These are phyloP conservation scores for Lentinus brumalis DNA, from an alignment of 768 basidiomycete species.

Conservation along the genomic window DNA sequence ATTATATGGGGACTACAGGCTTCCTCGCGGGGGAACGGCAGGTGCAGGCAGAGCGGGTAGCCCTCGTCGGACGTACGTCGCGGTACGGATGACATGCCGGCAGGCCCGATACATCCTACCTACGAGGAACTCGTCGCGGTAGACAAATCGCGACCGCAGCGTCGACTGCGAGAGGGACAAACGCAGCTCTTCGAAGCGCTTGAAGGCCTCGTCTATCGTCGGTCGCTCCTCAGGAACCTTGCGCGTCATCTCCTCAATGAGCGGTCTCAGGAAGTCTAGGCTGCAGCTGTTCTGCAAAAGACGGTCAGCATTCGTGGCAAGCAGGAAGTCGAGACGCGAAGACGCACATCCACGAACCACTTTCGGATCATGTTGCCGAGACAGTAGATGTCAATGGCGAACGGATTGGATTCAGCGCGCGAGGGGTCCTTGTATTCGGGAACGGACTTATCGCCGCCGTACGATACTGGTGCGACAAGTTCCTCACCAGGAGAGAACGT, in stretches of 20 bases:
- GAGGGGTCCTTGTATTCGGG: constrained; percentile 20
- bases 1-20: too few relatives aligned
- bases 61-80: too few relatives aligned
- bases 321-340: too few relatives aligned
- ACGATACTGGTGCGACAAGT: not conserved
- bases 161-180: not conserved
- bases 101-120: not conserved
- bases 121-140: not conserved
- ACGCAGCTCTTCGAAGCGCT: not conserved
- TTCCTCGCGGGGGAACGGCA: not conserved
- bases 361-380: constrained; percentile 23
- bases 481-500: constrained; percentile 9
- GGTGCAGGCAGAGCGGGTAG: too few relatives aligned
- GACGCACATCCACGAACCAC: constrained; percentile 16
- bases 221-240: constrained; percentile 30
- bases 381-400: constrained; percentile 26
- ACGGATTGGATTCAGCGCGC: constrained; percentile 13
- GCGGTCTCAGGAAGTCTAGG: constrained; percentile 21
- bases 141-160: not conserved
- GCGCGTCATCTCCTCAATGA: constrained; percentile 27
- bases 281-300: constrained; percentile 1
- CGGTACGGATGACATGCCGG: not conserved
- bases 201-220: constrained; percentile 10
- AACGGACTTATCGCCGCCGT: constrained; percentile 21
- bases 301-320: not conserved